A percentile compares a stretch with the other conserved stretches of the same genome.
phyloP scores from a whole-genome alignment of 2,329 filamentous ascomycete species.

The Raffaelea arxii region DNA sequence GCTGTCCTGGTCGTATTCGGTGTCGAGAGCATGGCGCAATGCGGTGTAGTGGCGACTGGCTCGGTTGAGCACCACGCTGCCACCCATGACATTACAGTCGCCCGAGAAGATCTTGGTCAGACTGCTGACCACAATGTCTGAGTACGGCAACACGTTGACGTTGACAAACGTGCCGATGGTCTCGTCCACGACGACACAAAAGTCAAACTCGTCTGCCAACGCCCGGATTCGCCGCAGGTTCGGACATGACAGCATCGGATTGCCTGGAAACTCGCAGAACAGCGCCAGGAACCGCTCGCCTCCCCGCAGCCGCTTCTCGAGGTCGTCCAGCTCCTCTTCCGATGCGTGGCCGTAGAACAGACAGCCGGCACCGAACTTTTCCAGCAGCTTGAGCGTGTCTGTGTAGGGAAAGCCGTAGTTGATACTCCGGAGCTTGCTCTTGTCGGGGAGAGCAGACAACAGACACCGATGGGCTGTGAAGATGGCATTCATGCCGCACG shows the following conservation, averaged over 20 bases:
- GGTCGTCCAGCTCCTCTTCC: constrained; percentile 67
- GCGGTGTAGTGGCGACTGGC: constrained; percentile 58
- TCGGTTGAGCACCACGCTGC: constrained; percentile 57
- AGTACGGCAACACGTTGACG: constrained; percentile 79
- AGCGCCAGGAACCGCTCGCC: constrained; percentile 74
- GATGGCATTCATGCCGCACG: constrained; percentile 90
- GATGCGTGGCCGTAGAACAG: constrained; percentile 80
- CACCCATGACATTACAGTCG: constrained; percentile 97
- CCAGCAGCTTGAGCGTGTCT: constrained; percentile 86
- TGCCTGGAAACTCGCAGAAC: constrained; percentile 93
- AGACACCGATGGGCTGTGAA: constrained; percentile 77
- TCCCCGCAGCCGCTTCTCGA: constrained; percentile 58
- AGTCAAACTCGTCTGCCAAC: constrained; percentile 75
- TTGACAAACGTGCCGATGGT: constrained; percentile 96
- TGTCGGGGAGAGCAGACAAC: constrained; percentile 44
- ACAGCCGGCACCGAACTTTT: constrained; percentile 89
- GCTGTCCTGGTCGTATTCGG: constrained; percentile 67
- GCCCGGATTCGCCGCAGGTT: constrained; percentile 72
- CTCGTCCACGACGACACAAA: constrained; percentile 87
- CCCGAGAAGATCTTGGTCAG: constrained; percentile 96
- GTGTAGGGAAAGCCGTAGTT: constrained; percentile 97
- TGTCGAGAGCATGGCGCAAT: constrained; percentile 56
- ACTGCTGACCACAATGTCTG: constrained; percentile 88
- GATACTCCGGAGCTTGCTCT: constrained; percentile 58
- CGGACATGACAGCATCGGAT: constrained; percentile 78